Base-by-base conservation (phyloP, 2,329 filamentous ascomycete species). In the Neocatenulostroma microsporum region DNA sequence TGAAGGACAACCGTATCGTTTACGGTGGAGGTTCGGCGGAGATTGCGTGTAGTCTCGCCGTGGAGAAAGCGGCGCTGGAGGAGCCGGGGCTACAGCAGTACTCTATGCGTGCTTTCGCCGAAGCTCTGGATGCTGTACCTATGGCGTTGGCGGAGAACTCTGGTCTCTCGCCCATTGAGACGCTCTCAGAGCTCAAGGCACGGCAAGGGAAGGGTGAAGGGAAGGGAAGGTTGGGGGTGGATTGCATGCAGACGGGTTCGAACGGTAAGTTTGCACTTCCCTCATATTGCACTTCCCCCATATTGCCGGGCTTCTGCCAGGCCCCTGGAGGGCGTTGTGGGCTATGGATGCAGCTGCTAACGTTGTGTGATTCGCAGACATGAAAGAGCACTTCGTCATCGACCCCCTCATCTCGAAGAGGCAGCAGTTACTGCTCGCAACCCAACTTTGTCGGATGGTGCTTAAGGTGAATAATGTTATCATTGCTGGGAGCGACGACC, bases 141-240 rank as follows among this genome's bases (percentile, higher is more conserved):
- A 91, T 98, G 86, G 86, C 91, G 2, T 74, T 98, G 42, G 88
- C 91, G 8, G 89, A 98, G 74, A 98, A 98, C 74, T 94, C 85
- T 50, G 91, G 91, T 45, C 72, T 96, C 45, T 94, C 86, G 66
- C 86, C 91, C 12, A 98, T 98, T 53, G 87, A 95, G 55, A 94
- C 89, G 6, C 74, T 98, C 39, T 89, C 91, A 23, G 82, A 84
- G 58, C 79, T 98, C 68, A 98, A 98, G 76, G 93, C 86, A 53
- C 80, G 93, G 67, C 91, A 98, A 67, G 83, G 93, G 54, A 94
- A 89, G 72, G 54, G 55, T 9, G 82, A 84, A 66, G 76, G 80
- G 56, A 81, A 81, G 62, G 70, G 78, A 32, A 78, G 79, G 50
- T 72, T 96, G 44, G 91, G 91, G 50, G 89, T 98, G 30, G 91